Percentiles rank a stretch among this genome's conserved stretches.
Evolutionary conservation across 257 asterid genomes (phyloP).

Genomic region (Ocimum tenuiflorum): DNA sequence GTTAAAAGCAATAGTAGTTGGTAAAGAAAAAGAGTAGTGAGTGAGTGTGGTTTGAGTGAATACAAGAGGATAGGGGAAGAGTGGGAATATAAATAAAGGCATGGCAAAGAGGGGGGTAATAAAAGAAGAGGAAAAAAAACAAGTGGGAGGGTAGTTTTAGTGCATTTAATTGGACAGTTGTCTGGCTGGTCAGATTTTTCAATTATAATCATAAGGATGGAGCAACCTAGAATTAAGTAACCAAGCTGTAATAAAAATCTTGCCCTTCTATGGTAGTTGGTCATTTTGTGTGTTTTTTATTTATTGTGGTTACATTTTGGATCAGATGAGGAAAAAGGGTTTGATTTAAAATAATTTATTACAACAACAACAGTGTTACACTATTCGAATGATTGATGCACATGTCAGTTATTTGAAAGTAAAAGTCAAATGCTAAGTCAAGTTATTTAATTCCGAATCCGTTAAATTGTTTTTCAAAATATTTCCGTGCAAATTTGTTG

Average conservation of each 20-base stretch:
- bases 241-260: neutral
- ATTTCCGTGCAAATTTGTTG: too few relatives aligned
- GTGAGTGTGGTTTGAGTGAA: neutral
- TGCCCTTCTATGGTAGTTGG: slow-evolving; percentile 6
- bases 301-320: neutral
- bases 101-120: too few relatives aligned
- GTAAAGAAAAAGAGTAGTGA: too few relatives aligned
- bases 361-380: too few relatives aligned
- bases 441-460: too few relatives aligned
- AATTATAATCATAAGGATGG: slow-evolving; percentile 8
- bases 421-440: too few relatives aligned
- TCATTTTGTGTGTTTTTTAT: neutral
- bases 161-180: slow-evolving; percentile 39
- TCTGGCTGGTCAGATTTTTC: slow-evolving; percentile 22
- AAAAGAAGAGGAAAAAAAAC: slow-evolving; percentile 22
- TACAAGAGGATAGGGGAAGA: neutral
- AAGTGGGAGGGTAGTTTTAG: slow-evolving; percentile 25
- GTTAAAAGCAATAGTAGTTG: neutral
- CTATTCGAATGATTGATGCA: too few relatives aligned
- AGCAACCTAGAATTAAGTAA: slow-evolving; percentile 14
- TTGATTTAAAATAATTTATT: too few relatives aligned
- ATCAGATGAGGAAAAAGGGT: too few relatives aligned
- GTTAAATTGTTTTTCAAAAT: too few relatives aligned
- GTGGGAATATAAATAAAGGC: neutral
- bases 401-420: too few relatives aligned